Base-by-base conservation (phyloP, 495 filamentous ascomycete species). In the Neurospora sp. region DNA sequence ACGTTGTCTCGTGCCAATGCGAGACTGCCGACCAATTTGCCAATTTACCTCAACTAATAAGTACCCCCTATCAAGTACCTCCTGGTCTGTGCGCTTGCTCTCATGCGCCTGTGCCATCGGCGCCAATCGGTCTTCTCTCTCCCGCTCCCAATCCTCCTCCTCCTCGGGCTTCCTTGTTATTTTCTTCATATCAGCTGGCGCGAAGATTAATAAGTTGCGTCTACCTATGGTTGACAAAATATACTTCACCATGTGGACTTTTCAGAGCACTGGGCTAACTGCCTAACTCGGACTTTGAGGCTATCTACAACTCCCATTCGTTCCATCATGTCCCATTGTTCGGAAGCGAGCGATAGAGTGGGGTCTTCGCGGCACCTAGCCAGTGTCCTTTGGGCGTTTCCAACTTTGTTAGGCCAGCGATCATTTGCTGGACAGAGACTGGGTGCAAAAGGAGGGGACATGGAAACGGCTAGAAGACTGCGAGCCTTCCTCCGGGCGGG, bases 1-100 rank as follows among this genome's bases (percentile, higher is more conserved):
- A 66, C 37, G 60, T 37, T 72, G 71, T 66, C 71, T 72, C 71
- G 71, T 72, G 71, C 71, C 44, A 40, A 31, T 49, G 71, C 54
- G 9, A 66, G 23, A 66, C 27, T 31, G 54, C 12, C 6, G 7
- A 14, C 54, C 49, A 66, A 66, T 66, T 66, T 66, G 27, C 54
- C 54, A 66, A 66, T 66, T 66, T 66, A 66, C 27, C 27, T 66
- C 27, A 66, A 66, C 54, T 35, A 66, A 18, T 18, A 66, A 66
- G 54, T 62, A 16, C 54, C 54, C 27, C 54, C 54, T 66, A 66
- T 66, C 54, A 66, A 66, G 54, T 35, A 35, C 27, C 27, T 16
- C 3, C 2, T 62, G 54, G 54, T 16, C 54, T 66, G 54, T 66
- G 54, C 54, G 54, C 54, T 66, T 66, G 49, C 23, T 60, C 49